Evolutionary conservation across 306 rosid species (phyloP), one percentile per base, ranked within the genome.

Genomic region (Cucumis melo): DNA sequence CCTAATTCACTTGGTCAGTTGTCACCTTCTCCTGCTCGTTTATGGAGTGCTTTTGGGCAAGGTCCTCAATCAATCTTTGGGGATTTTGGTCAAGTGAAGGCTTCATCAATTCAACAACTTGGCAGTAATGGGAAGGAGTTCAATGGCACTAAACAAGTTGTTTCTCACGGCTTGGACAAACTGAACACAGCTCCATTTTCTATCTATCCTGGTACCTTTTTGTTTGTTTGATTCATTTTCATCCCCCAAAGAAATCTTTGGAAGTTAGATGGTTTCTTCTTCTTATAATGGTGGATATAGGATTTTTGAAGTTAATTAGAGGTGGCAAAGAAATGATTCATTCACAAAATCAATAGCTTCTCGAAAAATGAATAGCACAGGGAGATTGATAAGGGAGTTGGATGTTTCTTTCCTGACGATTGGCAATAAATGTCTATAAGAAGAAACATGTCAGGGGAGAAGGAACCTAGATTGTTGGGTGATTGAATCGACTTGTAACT

Each of bases 151-250:
- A 91, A 86, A 86, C 83, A 78, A 29, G 78, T 79, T 74, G 93
- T 86, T 74, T 92, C 87, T 76, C 92, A 82, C 50, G 83, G 85
- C 75, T 65, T 75, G 3, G 89, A 83, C 10, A 91, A 84, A 88
- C 86, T 88, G 63, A 86, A 84, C 59, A 77, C 78, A 38, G 85
- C 85, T 73, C 92, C 87, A 77, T 91, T 93, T 80, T 77, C 93
- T 32, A 84, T 93, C 77, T 90, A 88, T 83, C 85, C 92, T 75
- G 98, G 98, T 93, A 87, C 81, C 46, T 71, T 71, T 23, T 21
- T 71, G 44, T 51, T 79, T 21, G 65, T 19, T 70, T 7, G 44
- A 17, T 61, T 76, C 34, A 58, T 77, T n/a, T 10, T 72, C 39
- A 70, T 16, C 20, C 60, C 61, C 38, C 39, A 64, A 32, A 32